phyloP scores from a whole-genome alignment of 192 early-diverging fungal species.

The Phlyctochytrium arcticum region DNA sequence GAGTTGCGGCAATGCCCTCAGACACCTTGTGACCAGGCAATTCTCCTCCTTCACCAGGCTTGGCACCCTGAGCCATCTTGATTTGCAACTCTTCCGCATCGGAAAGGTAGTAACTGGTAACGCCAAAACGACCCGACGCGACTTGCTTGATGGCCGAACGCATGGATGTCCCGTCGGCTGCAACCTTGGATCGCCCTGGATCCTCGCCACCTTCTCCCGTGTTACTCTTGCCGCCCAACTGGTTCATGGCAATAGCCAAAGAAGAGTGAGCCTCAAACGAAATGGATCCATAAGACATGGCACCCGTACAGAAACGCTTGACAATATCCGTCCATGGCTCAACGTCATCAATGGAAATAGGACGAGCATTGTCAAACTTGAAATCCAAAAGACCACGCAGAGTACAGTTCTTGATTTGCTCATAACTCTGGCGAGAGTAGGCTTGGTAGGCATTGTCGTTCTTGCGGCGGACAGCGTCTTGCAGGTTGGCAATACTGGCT shows the following conservation, averaged over 20 bases:
- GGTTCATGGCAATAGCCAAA: slow-evolving; percentile 93
- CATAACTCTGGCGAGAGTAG: slow-evolving; percentile 75
- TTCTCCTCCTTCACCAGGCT: slow-evolving; percentile 97
- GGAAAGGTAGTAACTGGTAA: slow-evolving; percentile 89
- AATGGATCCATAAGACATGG: slow-evolving; percentile 98
- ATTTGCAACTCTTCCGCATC: slow-evolving; percentile 98
- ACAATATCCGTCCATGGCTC: slow-evolving; percentile 98
- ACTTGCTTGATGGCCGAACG: slow-evolving; percentile 98
- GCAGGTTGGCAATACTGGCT: slow-evolving; percentile 77
- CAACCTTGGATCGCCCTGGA: slow-evolving; percentile 68
- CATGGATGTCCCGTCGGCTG: slow-evolving; percentile 70
- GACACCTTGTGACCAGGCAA: slow-evolving; percentile 61
- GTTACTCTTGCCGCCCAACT: slow-evolving; percentile 94
- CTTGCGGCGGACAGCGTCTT: slow-evolving; percentile 92
- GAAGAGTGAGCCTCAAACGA: slow-evolving; percentile 91
- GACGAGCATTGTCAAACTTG: slow-evolving; percentile 62
- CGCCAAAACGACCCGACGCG: slow-evolving; percentile 96
- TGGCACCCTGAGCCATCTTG: slow-evolving; percentile 99
- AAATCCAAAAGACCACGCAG: slow-evolving; percentile 93
- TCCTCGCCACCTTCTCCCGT: slow-evolving; percentile 99
- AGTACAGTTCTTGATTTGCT: slow-evolving; percentile 86
- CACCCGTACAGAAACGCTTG: slow-evolving; percentile 94
- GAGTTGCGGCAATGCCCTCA: slow-evolving; percentile 64
- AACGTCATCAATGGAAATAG: slow-evolving; percentile 89
- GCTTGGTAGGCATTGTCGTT: slow-evolving; percentile 82